phyloP scores from a whole-genome alignment of 2,329 filamentous ascomycete species.

The Calonectria honghensis region DNA sequence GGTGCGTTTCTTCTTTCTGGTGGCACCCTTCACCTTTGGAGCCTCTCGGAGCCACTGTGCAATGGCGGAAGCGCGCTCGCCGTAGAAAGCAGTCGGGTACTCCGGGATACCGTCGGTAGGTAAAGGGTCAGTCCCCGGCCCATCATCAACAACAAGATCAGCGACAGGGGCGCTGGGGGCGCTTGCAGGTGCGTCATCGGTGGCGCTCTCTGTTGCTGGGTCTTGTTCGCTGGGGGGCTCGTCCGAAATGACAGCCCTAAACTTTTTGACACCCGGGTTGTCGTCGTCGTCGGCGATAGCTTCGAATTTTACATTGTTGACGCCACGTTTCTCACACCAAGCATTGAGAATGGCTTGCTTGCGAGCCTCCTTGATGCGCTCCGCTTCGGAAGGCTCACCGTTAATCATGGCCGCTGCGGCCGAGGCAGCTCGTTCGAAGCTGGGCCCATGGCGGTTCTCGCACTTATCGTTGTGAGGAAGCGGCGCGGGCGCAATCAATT shows the following conservation, averaged over 20 bases:
- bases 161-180: too few species aligned
- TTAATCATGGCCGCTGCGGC: conserved; percentile 54
- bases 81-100: conserved; percentile 76
- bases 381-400: conserved; percentile 63
- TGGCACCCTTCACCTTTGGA: conserved; percentile 63
- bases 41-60: conserved; percentile 81
- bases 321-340: conserved; percentile 69
- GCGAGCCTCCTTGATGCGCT: conserved; percentile 75
- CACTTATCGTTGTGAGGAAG: conserved; percentile 61
- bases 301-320: background rate
- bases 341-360: conserved; percentile 81
- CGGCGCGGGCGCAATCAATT: conserved; percentile 78
- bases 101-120: conserved; percentile 56
- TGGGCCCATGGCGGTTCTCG: conserved; percentile 40
- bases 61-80: conserved; percentile 81
- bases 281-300: background rate
- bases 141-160: background rate
- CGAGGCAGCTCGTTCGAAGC: conserved; percentile 45
- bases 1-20: conserved; percentile 62
- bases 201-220: background rate
- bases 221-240: background rate
- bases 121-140: conserved; percentile 59
- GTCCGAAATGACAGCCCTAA: conserved; percentile 1
- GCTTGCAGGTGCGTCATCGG: background rate
- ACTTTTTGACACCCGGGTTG: background rate